phyloP scores from a whole-genome alignment of 164 flowering plant species.

The Aristolochia fimbriata region DNA sequence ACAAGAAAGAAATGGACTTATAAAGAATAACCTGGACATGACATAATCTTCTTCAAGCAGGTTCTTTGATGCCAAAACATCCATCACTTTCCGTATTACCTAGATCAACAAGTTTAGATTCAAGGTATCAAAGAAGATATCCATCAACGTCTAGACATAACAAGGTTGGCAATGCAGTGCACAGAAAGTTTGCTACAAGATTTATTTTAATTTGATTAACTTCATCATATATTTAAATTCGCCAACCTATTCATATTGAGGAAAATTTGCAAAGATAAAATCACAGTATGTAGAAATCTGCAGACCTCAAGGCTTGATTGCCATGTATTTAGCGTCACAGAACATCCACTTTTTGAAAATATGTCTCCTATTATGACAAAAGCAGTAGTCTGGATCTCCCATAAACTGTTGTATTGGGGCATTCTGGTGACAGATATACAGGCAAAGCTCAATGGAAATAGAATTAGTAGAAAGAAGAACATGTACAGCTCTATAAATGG shows the following conservation, averaged over 20 bases:
- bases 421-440: conserved; percentile 12
- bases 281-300: neutral
- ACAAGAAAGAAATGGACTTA: neutral
- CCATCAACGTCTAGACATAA: neutral
- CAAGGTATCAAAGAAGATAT: neutral
- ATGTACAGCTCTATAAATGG: too few relatives aligned
- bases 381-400: conserved; percentile 49
- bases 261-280: neutral
- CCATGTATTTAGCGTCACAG: conserved; percentile 55
- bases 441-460: too few relatives aligned
- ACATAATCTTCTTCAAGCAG: conserved; percentile 40
- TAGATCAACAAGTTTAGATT: conserved; percentile 16
- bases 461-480: too few relatives aligned
- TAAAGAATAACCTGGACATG: conserved; percentile 44
- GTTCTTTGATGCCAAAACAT: conserved; percentile 45
- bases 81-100: conserved; percentile 71
- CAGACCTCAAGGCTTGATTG: conserved; percentile 58
- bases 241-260: too few relatives aligned
- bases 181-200: neutral
- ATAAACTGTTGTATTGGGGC: conserved; percentile 20
- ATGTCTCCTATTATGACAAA: conserved; percentile 60
- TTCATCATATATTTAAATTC: neutral
- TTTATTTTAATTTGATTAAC: neutral
- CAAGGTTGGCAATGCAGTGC: neutral
- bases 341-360: conserved; percentile 44